phyloP scores from a whole-genome alignment of 2,329 filamentous ascomycete species.

The Ophiostoma sp. region DNA sequence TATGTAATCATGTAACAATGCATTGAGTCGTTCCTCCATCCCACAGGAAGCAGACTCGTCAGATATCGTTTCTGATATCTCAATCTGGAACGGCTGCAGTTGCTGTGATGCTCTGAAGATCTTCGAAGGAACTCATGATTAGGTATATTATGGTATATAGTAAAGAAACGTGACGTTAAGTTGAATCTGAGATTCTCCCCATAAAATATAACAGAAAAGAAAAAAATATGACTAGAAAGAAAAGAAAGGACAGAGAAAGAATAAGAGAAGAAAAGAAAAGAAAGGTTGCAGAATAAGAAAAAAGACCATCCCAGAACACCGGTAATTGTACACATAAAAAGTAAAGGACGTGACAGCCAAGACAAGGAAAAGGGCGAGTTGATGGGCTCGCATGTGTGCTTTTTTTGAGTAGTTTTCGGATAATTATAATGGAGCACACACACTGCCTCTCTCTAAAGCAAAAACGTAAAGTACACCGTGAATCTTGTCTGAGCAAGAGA shows the following conservation, averaged over 20 bases:
- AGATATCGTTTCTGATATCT: not conserved
- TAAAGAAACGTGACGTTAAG: not conserved
- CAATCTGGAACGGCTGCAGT: no score
- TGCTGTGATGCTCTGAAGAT: not conserved
- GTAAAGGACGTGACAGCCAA: not conserved
- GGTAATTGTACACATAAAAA: not conserved
- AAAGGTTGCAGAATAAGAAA: not conserved
- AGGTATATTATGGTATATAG: conserved; percentile 6
- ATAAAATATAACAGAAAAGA: not conserved
- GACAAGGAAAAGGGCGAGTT: conserved; percentile 1
- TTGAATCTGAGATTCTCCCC: not conserved
- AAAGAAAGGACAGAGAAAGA: not conserved
- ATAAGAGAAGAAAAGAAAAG: not conserved
- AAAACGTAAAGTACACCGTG: not conserved
- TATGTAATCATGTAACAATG: not conserved
- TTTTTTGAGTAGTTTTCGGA: not conserved
- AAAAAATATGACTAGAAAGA: not conserved
- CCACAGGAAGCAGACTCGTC: not conserved
- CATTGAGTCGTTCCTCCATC: not conserved
- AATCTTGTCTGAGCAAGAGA: not conserved
- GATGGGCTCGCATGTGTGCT: conserved; percentile 6
- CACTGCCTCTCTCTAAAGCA: not conserved
- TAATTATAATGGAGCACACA: not conserved
- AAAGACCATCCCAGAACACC: not conserved
- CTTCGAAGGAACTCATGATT: not conserved